Evolutionary conservation across 768 basidiomycete species (phyloP).

Genomic region (Lentinula guzmanii): DNA sequence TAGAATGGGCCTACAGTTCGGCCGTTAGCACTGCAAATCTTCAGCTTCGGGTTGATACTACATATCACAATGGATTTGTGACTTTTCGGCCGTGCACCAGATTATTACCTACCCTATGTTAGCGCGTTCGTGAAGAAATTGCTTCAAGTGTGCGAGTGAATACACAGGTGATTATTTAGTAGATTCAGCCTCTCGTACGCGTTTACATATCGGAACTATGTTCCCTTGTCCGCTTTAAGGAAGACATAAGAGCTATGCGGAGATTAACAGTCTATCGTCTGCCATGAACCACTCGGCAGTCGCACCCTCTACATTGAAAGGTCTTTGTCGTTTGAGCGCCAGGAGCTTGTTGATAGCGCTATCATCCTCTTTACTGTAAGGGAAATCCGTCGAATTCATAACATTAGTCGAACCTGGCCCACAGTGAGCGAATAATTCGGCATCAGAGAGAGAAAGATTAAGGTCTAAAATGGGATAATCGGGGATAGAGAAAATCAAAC

Average conservation of each 20-base stretch:
- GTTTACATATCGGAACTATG: background rate
- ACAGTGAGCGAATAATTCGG: constrained; percentile 33
- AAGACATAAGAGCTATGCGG: constrained; percentile 17
- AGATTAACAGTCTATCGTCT: constrained; percentile 42
- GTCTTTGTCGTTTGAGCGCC: constrained; percentile 49
- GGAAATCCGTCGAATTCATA: constrained; percentile 12
- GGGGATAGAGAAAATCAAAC: constrained; percentile 49
- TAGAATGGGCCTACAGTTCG: background rate
- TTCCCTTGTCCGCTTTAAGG: constrained; percentile 5
- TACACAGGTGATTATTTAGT: background rate
- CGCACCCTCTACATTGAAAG: constrained; percentile 57
- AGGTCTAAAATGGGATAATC: constrained; percentile 46
- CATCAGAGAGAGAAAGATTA: constrained; percentile 49
- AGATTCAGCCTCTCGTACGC: background rate
- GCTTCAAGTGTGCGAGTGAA: background rate
- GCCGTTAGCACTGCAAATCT: too few relatives aligned
- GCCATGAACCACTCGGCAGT: constrained; percentile 64
- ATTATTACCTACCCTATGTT: background rate
- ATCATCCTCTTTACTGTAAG: constrained; percentile 14
- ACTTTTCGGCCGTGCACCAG: background rate
- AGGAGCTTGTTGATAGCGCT: constrained; percentile 30
- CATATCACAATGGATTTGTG: too few relatives aligned
- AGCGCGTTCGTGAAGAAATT: background rate
- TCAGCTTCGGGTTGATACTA: too few relatives aligned
- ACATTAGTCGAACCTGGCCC: background rate